These are phyloP conservation scores for Toxicodendron radicans DNA, from an alignment of 345 rosid species.

Conservation along the genomic window DNA sequence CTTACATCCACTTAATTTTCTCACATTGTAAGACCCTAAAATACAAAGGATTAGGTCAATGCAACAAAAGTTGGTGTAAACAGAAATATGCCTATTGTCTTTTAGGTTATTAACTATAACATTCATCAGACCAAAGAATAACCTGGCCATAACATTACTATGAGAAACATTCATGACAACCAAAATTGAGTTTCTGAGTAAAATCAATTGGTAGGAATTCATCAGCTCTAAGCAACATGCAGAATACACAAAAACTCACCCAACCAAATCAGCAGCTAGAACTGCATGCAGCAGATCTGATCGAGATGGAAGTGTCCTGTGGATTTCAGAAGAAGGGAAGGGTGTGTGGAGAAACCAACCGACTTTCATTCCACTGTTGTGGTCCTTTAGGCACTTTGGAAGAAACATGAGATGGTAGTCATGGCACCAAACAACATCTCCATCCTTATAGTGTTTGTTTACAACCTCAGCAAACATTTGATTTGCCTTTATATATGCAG, in stretches of 20 bases:
- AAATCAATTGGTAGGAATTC: constrained; percentile 5
- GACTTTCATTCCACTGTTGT: constrained; percentile 87
- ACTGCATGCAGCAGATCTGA: constrained; percentile 92
- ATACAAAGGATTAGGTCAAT: neutral
- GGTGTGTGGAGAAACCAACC: constrained; percentile 99
- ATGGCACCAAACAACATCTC: constrained; percentile 99
- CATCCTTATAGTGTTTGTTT: constrained; percentile 85
- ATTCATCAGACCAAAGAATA: neutral
- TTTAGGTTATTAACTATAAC: neutral
- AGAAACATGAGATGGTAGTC: constrained; percentile 99
- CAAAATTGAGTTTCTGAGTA: constrained; percentile 1
- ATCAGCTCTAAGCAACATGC: neutral
- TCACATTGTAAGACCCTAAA: neutral
- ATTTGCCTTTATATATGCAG: constrained; percentile 95
- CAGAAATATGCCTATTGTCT: neutral
- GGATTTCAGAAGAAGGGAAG: constrained; percentile 99
- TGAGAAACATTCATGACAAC: neutral
- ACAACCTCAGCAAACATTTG: constrained; percentile 99
- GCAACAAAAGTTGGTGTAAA: neutral
- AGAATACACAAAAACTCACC: constrained; percentile 49
- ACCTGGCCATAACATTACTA: neutral
- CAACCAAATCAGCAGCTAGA: constrained; percentile 98
- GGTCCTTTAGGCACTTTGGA: constrained; percentile 86
- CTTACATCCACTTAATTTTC: neutral
- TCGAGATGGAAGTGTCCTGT: constrained; percentile 93